Conservation (phyloP, 352 stramenopile genomes). For the Globisporangium perplexum region DNA sequence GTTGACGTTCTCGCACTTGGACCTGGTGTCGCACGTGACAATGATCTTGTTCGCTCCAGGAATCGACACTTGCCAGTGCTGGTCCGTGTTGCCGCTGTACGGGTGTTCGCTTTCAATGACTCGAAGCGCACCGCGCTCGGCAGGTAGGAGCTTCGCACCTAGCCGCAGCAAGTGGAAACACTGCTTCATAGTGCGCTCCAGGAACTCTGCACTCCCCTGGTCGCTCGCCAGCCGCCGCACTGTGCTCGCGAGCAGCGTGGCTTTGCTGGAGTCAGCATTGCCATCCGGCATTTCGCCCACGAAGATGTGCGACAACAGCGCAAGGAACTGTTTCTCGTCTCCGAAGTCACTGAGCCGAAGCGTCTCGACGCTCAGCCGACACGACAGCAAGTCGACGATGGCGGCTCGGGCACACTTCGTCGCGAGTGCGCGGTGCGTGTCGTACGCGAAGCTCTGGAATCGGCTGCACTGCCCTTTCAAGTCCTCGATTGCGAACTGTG, state of each 20-base stretch:
- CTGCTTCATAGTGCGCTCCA: constrained; percentile 2
- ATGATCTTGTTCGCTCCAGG: constrained; percentile 58
- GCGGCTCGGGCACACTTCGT: constrained; percentile 51
- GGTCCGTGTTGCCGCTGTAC: constrained; percentile 60
- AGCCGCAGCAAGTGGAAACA: constrained; percentile 31
- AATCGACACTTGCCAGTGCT: constrained; percentile 65
- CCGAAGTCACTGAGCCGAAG: constrained; percentile 30
- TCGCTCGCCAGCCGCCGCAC: constrained; percentile 19
- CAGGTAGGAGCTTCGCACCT: constrained; percentile 23
- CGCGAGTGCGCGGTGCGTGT: constrained; percentile 48
- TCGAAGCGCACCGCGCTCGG: constrained; percentile 34
- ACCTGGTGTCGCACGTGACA: constrained; percentile 64
- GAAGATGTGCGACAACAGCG: constrained; percentile 43
- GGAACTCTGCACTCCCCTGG: constrained; percentile 15
- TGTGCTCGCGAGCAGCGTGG: constrained; percentile 16
- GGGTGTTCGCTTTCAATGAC: constrained; percentile 68
- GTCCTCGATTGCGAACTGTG: constrained; percentile 55
- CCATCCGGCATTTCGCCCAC: neutral
- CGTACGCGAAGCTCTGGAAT: constrained; percentile 56
- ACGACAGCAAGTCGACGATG: constrained; percentile 32
- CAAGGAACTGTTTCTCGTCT: constrained; percentile 27
- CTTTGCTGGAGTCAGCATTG: neutral
- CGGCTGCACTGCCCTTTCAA: constrained; percentile 56
- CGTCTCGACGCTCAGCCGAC: constrained; percentile 5
- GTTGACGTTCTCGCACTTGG: constrained; percentile 55